These are phyloP conservation scores for Tuber umbilicatum DNA, from an alignment of 495 filamentous ascomycete genomes.

Conservation along the genomic window DNA sequence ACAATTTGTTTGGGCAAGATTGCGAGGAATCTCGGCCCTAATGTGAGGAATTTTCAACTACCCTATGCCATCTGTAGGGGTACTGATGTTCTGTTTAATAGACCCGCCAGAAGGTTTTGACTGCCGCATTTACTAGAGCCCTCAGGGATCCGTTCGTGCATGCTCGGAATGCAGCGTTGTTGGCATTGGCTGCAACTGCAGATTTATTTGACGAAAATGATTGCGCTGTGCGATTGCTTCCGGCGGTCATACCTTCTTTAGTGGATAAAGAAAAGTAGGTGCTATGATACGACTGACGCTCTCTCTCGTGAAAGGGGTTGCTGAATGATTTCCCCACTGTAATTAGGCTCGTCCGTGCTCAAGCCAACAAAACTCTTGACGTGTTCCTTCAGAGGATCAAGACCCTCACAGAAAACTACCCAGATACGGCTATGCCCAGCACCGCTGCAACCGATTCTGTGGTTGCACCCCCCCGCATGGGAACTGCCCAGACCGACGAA, in stretches of 20 bases:
- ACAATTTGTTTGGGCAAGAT: constrained; percentile 96
- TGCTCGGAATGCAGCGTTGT: constrained; percentile 76
- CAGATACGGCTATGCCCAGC: constrained; percentile 63
- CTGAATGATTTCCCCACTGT: neutral
- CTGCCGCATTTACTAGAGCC: constrained; percentile 82
- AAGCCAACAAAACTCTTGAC: constrained; percentile 85
- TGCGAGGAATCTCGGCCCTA: constrained; percentile 73
- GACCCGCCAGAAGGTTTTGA: constrained; percentile 79
- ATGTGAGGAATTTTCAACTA: constrained; percentile 46
- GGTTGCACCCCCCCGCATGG: constrained; percentile 56
- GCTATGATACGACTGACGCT: neutral
- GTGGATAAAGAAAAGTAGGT: constrained; percentile 40
- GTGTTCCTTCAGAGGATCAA: constrained; percentile 78
- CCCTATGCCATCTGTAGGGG: neutral
- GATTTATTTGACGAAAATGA: constrained; percentile 88
- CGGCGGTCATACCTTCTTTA: constrained; percentile 69
- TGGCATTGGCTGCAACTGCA: constrained; percentile 75
- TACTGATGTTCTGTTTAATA: constrained; percentile 19
- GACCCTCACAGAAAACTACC: constrained; percentile 66
- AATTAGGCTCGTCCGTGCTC: constrained; percentile 73
- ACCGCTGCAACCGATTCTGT: constrained; percentile 47
- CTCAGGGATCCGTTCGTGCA: constrained; percentile 91
- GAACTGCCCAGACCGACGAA: constrained; percentile 55
- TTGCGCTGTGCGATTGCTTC: constrained; percentile 74
- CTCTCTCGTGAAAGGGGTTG: neutral